A percentile compares a stretch with the other conserved stretches of the same genome.
Conservation (phyloP, 345 rosid species). For the Camelina hispida region DNA sequence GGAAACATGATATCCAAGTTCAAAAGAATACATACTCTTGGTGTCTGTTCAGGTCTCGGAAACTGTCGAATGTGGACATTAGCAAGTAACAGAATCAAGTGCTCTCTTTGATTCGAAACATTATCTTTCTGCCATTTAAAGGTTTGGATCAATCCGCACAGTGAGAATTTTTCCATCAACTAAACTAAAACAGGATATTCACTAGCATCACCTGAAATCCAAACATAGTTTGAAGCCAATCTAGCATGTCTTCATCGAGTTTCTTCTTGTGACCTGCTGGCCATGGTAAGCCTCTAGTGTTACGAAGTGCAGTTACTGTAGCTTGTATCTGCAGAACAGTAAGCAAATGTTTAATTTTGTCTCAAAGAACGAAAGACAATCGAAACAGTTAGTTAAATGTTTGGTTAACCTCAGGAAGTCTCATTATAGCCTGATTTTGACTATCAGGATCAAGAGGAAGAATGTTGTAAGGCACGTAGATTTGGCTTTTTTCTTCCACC, state of each 20-base stretch:
- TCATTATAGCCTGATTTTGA: constrained; percentile 70
- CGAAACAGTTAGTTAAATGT: constrained; percentile 5
- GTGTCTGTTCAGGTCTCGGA: constrained; percentile 59
- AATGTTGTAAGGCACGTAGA: constrained; percentile 63
- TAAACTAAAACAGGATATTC: constrained; percentile 4
- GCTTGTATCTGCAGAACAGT: constrained; percentile 47
- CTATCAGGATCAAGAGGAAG: constrained; percentile 81
- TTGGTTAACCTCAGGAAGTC: constrained; percentile 57
- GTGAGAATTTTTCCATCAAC: neutral
- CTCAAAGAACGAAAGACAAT: neutral
- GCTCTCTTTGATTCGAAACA: constrained; percentile 70
- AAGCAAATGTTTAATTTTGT: neutral
- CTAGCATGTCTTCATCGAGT: constrained; percentile 61
- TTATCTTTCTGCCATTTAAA: constrained; percentile 55
- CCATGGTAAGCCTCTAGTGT: constrained; percentile 59
- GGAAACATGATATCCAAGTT: constrained; percentile 18
- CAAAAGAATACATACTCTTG: constrained; percentile 51
- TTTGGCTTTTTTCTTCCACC: constrained; percentile 68
- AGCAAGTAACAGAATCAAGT: constrained; percentile 65
- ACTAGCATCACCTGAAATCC: constrained; percentile 61
- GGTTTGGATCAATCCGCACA: constrained; percentile 17
- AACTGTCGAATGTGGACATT: constrained; percentile 60
- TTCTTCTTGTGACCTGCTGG: constrained; percentile 52
- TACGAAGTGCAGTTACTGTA: constrained; percentile 53
- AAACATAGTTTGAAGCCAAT: constrained; percentile 69